phyloP scores from a whole-genome alignment of 192 early-diverging fungal genomes.

The Dissophora globulifera region DNA sequence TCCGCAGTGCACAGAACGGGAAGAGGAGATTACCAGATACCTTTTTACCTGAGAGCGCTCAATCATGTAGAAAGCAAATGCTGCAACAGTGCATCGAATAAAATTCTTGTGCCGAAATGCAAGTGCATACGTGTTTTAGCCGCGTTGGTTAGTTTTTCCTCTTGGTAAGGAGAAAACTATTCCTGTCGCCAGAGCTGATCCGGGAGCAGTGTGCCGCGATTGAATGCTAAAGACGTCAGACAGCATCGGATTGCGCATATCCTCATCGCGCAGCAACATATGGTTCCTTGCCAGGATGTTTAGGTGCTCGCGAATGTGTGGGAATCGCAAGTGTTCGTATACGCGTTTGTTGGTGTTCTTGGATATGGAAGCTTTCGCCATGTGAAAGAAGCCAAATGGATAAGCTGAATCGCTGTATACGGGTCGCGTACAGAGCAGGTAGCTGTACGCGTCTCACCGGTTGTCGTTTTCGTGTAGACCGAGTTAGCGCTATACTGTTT shows the following conservation, averaged over 20 bases:
- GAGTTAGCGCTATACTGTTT: constrained; percentile 1
- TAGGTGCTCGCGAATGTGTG: constrained; percentile 14
- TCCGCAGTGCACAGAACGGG: not conserved
- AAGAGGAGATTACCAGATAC: not conserved
- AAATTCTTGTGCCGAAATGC: constrained; percentile 32
- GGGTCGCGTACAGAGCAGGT: constrained; percentile 4
- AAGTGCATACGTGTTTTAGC: constrained; percentile 9
- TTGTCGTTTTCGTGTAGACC: constrained; percentile 9
- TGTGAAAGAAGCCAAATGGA: constrained; percentile 6
- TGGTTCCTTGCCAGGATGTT: constrained; percentile 24
- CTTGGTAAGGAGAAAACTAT: constrained; percentile 24
- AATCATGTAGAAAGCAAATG: constrained; percentile 39
- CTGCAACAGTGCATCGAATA: constrained; percentile 26
- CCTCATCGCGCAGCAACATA: constrained; percentile 29
- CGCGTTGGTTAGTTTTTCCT: constrained; percentile 29
- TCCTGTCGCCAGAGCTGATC: constrained; percentile 18
- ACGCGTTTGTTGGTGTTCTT: not conserved
- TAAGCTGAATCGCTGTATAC: constrained; percentile 3
- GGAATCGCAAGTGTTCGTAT: constrained; percentile 12
- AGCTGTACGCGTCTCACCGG: not conserved
- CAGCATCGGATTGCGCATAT: constrained; percentile 26
- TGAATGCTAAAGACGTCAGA: constrained; percentile 16
- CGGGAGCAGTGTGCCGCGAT: not conserved
- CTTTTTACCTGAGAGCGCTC: constrained; percentile 23
- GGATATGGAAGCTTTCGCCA: not conserved